Evolutionary conservation across 202 grass and related monocot species (phyloP).

Genomic region (Zoysia matrella): DNA sequence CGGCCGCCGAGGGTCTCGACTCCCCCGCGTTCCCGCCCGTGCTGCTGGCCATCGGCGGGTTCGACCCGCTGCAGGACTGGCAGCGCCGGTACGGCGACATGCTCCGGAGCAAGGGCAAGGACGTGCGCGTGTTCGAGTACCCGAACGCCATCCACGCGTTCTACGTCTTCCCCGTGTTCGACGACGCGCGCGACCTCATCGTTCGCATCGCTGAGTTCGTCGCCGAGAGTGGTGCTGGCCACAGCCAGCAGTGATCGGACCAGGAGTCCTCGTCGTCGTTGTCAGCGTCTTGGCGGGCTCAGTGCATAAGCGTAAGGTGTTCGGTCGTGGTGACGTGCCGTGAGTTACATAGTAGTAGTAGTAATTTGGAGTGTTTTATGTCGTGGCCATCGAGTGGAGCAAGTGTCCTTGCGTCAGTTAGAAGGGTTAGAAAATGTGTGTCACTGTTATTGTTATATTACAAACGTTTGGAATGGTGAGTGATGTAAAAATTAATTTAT

Average conservation of each 20-base stretch:
- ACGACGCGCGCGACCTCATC: constrained; percentile 50
- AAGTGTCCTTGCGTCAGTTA: background rate
- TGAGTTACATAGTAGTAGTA: background rate
- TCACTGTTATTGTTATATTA: background rate
- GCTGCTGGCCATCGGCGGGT: constrained; percentile 63
- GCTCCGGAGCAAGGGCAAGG: constrained; percentile 52
- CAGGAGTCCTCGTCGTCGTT: background rate
- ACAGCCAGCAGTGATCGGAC: background rate
- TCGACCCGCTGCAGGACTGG: constrained; percentile 85
- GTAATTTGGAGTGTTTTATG: no score
- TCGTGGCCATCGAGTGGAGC: background rate
- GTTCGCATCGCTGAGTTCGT: constrained; percentile 64
- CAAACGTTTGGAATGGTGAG: background rate
- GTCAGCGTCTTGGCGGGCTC: background rate
- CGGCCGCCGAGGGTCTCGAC: background rate
- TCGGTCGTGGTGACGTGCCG: background rate
- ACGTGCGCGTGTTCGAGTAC: constrained; percentile 65
- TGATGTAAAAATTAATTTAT: background rate
- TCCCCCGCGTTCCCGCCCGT: constrained; percentile 49
- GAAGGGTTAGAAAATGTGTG: background rate
- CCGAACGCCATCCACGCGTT: constrained; percentile 79
- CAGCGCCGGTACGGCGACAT: constrained; percentile 64
- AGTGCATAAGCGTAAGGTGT: background rate
- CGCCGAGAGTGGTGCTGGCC: background rate
- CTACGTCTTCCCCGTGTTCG: constrained; percentile 71